Evolutionary conservation across 1,139 yeast genomes (phyloP).

Genomic region (Diutina siamensis): DNA sequence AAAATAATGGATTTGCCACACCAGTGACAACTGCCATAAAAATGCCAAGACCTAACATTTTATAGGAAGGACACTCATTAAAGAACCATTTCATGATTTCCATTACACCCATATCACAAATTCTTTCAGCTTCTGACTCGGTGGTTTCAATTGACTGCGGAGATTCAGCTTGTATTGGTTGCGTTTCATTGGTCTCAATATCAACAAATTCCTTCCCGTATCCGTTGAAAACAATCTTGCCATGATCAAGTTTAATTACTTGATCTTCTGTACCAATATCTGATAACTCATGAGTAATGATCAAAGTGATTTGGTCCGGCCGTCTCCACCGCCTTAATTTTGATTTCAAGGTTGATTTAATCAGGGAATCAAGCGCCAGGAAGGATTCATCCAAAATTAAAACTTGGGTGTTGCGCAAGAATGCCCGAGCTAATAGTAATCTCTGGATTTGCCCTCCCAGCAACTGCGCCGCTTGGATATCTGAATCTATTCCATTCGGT

Average conservation of each 20-base stretch:
- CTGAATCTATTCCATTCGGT: constrained; percentile 44
- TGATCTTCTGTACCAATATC: constrained; percentile 44
- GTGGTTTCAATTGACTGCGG: neutral
- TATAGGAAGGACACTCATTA: constrained; percentile 21
- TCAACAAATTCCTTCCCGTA: neutral
- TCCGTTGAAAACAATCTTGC: constrained; percentile 15
- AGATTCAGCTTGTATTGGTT: neutral
- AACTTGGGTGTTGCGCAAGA: constrained; percentile 57
- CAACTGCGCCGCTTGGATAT: constrained; percentile 39
- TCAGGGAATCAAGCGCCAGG: constrained; percentile 59
- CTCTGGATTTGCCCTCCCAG: constrained; percentile 92
- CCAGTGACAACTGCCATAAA: constrained; percentile 46
- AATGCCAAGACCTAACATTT: constrained; percentile 39
- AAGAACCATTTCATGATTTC: constrained; percentile 26
- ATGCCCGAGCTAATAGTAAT: constrained; percentile 74
- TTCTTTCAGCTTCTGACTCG: constrained; percentile 5
- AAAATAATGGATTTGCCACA: constrained; percentile 60
- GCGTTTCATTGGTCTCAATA: neutral
- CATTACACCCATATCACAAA: constrained; percentile 17
- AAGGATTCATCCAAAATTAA: constrained; percentile 77
- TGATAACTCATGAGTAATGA: constrained; percentile 66
- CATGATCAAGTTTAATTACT: constrained; percentile 48
- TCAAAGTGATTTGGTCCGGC: constrained; percentile 49
- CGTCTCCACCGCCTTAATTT: constrained; percentile 50
- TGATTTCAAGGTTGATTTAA: constrained; percentile 32